Percentiles rank a stretch among this genome's conserved stretches.
phyloP scores from a whole-genome alignment of 331 rosid genomes.

The Telfairia occidentalis region DNA sequence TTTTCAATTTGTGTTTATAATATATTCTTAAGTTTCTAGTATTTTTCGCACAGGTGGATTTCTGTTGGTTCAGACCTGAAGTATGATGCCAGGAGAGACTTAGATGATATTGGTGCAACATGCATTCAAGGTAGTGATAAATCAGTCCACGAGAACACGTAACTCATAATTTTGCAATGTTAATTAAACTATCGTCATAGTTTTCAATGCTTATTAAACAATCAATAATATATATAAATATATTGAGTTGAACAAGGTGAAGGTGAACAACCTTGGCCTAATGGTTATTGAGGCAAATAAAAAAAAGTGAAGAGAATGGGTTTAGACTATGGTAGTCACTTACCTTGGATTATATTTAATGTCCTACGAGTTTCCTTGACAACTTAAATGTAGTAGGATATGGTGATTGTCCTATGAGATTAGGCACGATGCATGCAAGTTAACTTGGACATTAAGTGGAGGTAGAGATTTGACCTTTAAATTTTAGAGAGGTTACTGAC shows the following conservation, averaged over 20 bases:
- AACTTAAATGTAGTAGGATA: too few species aligned
- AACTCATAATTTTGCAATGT: neutral
- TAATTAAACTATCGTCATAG: neutral
- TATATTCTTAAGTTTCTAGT: constrained; percentile 22
- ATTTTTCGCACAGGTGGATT: constrained; percentile 80
- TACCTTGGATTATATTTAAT: too few species aligned
- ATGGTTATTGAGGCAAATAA: too few species aligned
- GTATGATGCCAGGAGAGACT: constrained; percentile 97
- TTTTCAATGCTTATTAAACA: too few species aligned
- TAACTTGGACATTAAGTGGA: too few species aligned
- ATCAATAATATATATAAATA: too few species aligned
- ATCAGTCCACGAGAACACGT: neutral
- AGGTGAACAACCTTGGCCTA: too few species aligned
- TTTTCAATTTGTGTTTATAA: constrained; percentile 18
- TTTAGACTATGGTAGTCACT: too few species aligned
- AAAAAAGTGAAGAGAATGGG: too few species aligned
- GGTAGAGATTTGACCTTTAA: neutral
- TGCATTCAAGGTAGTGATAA: constrained; percentile 45
- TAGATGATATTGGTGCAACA: constrained; percentile 80
- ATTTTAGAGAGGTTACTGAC: neutral
- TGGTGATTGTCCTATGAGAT: too few species aligned
- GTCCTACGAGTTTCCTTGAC: too few species aligned
- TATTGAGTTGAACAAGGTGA: neutral
- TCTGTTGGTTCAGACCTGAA: constrained; percentile 99
- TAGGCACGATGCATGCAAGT: too few species aligned